phyloP scores from a whole-genome alignment of 495 filamentous ascomycete species.

The Talaromyces liani region DNA sequence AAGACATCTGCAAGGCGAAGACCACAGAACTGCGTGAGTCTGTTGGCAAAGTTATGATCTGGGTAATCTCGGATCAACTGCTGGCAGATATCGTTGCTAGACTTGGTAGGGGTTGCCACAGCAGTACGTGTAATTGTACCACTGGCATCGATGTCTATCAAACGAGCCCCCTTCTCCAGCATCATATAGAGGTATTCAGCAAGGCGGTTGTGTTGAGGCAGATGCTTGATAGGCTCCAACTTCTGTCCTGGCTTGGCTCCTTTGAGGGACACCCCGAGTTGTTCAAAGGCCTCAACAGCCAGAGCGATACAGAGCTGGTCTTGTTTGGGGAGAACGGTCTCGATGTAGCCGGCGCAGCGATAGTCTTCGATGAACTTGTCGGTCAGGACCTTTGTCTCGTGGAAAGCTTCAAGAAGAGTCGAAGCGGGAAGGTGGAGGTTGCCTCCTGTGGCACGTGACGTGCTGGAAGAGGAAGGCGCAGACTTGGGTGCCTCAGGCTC shows the following conservation, averaged over 20 bases:
- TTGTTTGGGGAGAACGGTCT: conserved; percentile 10
- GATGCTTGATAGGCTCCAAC: conserved; percentile 18
- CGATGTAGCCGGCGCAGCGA: conserved; percentile 16
- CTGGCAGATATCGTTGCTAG: conserved; percentile 26
- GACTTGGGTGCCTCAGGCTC: not conserved
- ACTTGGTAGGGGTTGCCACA: conserved; percentile 18
- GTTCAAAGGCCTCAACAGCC: conserved; percentile 25
- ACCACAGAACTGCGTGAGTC: conserved; percentile 37
- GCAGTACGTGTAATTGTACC: conserved; percentile 25
- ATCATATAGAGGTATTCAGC: conserved; percentile 22
- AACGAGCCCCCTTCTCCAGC: conserved; percentile 25
- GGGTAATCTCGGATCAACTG: conserved; percentile 29
- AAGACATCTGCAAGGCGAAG: conserved; percentile 32
- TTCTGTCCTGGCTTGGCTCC: conserved; percentile 18
- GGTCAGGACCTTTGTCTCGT: conserved; percentile 14
- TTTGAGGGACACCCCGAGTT: conserved; percentile 22
- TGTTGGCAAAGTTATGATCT: conserved; percentile 25
- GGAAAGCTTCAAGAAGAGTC: conserved; percentile 11
- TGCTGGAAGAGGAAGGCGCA: not conserved
- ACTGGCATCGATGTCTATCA: conserved; percentile 21
- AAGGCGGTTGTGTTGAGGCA: conserved; percentile 17
- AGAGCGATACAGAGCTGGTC: conserved; percentile 20
- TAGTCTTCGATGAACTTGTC: conserved; percentile 23
- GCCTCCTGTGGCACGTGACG: not conserved
- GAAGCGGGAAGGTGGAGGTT: conserved; percentile 3